These are phyloP conservation scores for Akebia trifoliata DNA, from an alignment of 164 flowering plant genomes.

Conservation along the genomic window DNA sequence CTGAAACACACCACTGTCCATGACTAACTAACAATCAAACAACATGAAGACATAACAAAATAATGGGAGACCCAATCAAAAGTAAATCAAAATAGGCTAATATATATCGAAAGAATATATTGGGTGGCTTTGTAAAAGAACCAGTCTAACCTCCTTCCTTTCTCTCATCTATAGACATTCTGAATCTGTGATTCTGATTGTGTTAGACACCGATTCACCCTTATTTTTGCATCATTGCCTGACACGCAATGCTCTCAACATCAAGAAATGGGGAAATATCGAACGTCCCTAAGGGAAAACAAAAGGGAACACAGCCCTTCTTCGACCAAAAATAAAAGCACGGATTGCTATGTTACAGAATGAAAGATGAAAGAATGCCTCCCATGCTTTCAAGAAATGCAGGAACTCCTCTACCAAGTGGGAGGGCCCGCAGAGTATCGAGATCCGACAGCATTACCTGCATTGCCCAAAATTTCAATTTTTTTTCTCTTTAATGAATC, in stretches of 20 bases:
- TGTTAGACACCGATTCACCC: constrained; percentile 12
- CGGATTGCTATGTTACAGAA: constrained; percentile 29
- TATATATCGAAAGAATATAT: constrained; percentile 11
- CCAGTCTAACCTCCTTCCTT: constrained; percentile 5
- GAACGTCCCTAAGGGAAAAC: constrained; percentile 15
- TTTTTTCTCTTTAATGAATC: constrained; percentile 15
- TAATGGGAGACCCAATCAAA: constrained; percentile 14
- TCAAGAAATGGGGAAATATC: constrained; percentile 14
- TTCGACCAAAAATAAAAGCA: constrained; percentile 17
- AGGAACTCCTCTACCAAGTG: constrained; percentile 6
- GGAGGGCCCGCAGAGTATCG: constrained; percentile 15
- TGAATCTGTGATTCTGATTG: constrained; percentile 4
- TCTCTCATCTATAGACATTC: constrained; percentile 2
- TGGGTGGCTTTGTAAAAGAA: constrained; percentile 15
- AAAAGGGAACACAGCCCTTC: constrained; percentile 17
- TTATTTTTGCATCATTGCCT: constrained; percentile 11
- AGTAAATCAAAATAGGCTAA: not conserved
- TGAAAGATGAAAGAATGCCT: constrained; percentile 21
- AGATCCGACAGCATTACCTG: constrained; percentile 8
- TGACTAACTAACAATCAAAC: constrained; percentile 30
- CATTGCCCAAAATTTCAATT: constrained; percentile 10
- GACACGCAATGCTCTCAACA: constrained; percentile 5
- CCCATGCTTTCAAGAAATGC: constrained; percentile 17
- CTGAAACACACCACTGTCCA: constrained; percentile 42
- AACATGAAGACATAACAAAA: constrained; percentile 23